Base-by-base conservation (phyloP, 78 protist genomes). In the Goniomonas avonlea region DNA sequence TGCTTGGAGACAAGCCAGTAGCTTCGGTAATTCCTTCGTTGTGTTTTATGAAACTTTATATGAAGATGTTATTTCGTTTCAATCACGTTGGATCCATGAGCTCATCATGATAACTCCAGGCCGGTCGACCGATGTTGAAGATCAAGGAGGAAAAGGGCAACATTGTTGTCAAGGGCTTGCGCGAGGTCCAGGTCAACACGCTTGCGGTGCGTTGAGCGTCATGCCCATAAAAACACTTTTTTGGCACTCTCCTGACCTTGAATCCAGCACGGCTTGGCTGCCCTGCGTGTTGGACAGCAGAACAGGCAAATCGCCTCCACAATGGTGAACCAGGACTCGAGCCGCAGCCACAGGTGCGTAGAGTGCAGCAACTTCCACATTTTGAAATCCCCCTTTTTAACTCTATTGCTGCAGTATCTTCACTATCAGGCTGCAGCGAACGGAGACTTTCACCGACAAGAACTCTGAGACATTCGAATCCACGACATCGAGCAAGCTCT, bases 281-380 rank as follows among this genome's bases (percentile, higher is more conserved):
- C 50, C 50, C n/a, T n/a, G n/a, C n/a, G n/a, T n/a, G n/a, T n/a
- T n/a, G n/a, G n/a, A n/a, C 88, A 83, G 38, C 17, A 47, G 29
- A 69, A 65, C 55, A 50, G 94, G 17, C 73, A 65, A 34, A 85
- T 85, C 3, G 92, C 89, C 21, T 69, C 56, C 48, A 91, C 92
- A 29, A 77, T 75, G 61, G 37, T 86, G 32, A 88, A 92, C 82
- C 48, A 43, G 11, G 60, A 25, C 5, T 82, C 89, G 39, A 66
- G 84, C 55, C 77, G 92, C 41, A 55, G 81, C 35, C 92, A 89
- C 66, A n/a, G n/a, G n/a, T 69, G 88, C 15, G 86, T 85, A 31
- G 32, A 89, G 55, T 50, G 38, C 50, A 34, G 81, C 34, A 83
- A 77, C 45, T 47, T 87, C 68, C 61, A n/a, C n/a, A n/a, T n/a